Evolutionary conservation across 1,284 basidiomycete species (phyloP).

Genomic region (Ustilago hordei): DNA sequence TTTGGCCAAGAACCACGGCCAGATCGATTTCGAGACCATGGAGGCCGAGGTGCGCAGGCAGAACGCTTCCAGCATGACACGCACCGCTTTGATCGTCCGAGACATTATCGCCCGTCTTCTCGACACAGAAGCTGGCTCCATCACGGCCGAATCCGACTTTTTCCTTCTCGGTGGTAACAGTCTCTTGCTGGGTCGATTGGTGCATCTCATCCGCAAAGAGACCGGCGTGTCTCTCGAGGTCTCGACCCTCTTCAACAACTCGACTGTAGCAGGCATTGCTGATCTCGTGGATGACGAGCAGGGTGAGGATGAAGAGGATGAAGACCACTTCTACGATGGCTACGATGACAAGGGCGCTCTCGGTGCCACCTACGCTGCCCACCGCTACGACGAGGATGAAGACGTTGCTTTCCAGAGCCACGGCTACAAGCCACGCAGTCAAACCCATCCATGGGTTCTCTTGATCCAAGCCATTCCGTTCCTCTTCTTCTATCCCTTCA

Average conservation of each 20-base stretch:
- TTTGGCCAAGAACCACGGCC: conserved; percentile 65
- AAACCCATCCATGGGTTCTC: conserved; percentile 66
- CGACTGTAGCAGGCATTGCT: conserved; percentile 67
- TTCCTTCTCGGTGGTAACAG: conserved; percentile 69
- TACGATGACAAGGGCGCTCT: conserved; percentile 66
- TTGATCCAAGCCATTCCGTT: conserved; percentile 66
- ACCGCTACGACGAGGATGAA: conserved; percentile 66
- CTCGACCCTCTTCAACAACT: conserved; percentile 68
- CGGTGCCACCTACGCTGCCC: conserved; percentile 58
- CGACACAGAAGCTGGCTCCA: conserved; percentile 68
- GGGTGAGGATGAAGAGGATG: conserved; percentile 60
- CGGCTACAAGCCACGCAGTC: conserved; percentile 66
- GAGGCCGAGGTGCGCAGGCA: conserved; percentile 68
- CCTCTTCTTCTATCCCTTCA: conserved; percentile 68
- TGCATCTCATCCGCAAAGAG: conserved; percentile 68
- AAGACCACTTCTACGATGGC: conserved; percentile 60
- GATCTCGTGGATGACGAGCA: conserved; percentile 64
- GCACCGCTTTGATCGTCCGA: conserved; percentile 66
- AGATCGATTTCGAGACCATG: conserved; percentile 69
- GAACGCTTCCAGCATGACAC: conserved; percentile 68
- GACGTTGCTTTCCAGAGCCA: conserved; percentile 64
- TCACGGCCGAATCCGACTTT: conserved; percentile 69
- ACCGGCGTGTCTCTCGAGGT: conserved; percentile 68
- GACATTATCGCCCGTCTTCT: conserved; percentile 68
- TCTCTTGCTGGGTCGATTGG: conserved; percentile 67